Conservation (phyloP, 148 eudicot species). For the Dysphania ambrosioides region DNA sequence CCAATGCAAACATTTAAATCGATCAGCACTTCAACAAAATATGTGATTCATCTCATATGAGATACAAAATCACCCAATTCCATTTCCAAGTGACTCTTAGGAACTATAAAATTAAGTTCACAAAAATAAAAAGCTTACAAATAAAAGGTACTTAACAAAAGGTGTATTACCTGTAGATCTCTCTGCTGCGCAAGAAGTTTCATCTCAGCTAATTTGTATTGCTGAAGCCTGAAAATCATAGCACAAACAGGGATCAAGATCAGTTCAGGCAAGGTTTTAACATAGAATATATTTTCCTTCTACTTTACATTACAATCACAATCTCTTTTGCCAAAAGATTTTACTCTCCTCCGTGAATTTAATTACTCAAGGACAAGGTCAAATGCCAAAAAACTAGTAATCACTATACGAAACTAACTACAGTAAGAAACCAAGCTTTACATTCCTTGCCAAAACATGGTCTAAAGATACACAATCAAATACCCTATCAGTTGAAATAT, state of each 20-base stretch:
- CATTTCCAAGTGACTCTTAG: background rate
- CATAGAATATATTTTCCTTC: background rate
- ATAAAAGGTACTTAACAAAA: slow-evolving; percentile 8
- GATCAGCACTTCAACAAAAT: background rate
- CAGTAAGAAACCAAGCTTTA: background rate
- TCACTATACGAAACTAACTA: background rate
- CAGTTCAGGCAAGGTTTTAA: background rate
- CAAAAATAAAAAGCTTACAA: background rate
- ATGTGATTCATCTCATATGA: background rate
- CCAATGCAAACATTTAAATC: too few species aligned
- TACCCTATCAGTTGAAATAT: background rate
- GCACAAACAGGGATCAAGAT: background rate
- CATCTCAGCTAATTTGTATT: slow-evolving; percentile 75
- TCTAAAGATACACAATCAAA: background rate
- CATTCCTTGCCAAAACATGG: background rate
- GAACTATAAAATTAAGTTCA: background rate
- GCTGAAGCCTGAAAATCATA: slow-evolving; percentile 62
- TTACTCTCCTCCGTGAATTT: background rate
- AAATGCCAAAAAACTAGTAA: background rate
- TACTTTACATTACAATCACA: background rate
- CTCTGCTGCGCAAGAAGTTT: slow-evolving; percentile 86
- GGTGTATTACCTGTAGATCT: slow-evolving; percentile 81
- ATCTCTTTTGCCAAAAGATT: background rate
- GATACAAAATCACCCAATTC: background rate
- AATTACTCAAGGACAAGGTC: background rate